These are phyloP conservation scores for Fusarium sp. DNA, from an alignment of 2,329 filamentous ascomycete genomes.

Conservation along the genomic window DNA sequence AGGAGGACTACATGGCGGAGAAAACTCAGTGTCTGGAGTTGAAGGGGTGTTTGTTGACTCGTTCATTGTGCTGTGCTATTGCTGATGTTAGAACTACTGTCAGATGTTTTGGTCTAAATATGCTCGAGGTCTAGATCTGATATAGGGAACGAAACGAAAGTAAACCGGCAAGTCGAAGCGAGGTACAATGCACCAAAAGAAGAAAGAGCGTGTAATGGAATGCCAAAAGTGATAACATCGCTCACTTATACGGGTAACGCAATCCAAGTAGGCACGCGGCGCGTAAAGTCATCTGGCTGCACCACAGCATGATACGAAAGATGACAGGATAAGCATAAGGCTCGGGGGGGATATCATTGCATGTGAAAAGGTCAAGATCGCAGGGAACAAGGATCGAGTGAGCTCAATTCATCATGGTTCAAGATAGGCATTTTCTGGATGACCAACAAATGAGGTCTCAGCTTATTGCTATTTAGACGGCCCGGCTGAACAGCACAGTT, in stretches of 20 bases:
- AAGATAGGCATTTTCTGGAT: constrained; percentile 17
- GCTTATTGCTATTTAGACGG: constrained; percentile 15
- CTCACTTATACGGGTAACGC: constrained; percentile 23
- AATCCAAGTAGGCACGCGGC: constrained; percentile 17
- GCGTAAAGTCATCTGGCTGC: constrained; percentile 25
- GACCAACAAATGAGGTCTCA: constrained; percentile 1
- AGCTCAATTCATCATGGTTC: neutral
- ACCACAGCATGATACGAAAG: neutral
- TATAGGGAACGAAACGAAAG: constrained; percentile 1
- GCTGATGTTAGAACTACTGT: neutral
- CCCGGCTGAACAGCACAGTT: constrained; percentile 24
- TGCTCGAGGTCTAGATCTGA: constrained; percentile 1
- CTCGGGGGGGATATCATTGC: neutral
- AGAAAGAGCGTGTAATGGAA: constrained; percentile 3
- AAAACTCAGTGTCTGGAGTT: constrained; percentile 65
- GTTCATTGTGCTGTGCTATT: constrained; percentile 29
- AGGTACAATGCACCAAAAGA: constrained; percentile 9
- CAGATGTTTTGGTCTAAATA: neutral
- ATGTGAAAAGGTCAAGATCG: constrained; percentile 4
- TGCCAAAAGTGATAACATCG: constrained; percentile 2
- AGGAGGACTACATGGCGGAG: constrained; percentile 59
- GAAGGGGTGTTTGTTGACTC: constrained; percentile 49
- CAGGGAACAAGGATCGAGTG: constrained; percentile 32
- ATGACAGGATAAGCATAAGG: constrained; percentile 15
- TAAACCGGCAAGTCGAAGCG: constrained; percentile 14